Percentiles rank a stretch among this genome's conserved stretches.
These are phyloP conservation scores for Canariomyces notabilis DNA, from an alignment of 2,329 filamentous ascomycete genomes.

Conservation along the genomic window DNA sequence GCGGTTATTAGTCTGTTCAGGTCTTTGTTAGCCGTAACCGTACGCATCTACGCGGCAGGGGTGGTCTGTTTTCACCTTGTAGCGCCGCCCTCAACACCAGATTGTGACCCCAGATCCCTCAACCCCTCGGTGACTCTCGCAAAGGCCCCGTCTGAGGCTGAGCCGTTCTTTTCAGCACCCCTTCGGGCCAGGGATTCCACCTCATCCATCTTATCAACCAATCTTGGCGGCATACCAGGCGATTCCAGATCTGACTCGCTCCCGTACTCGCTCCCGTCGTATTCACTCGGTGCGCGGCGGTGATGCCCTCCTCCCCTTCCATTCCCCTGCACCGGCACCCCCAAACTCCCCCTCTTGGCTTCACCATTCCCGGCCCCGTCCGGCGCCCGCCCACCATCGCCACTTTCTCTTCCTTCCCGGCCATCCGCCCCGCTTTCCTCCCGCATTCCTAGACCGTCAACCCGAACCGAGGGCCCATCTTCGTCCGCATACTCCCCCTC, in stretches of 20 bases:
- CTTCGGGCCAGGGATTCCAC: slow-evolving; percentile 65
- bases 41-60: background rate
- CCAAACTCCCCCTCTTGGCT: slow-evolving; percentile 34
- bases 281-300: slow-evolving; percentile 51
- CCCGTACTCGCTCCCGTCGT: slow-evolving; percentile 71
- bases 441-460: too few species aligned
- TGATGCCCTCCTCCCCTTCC: slow-evolving; percentile 46
- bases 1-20: slow-evolving; percentile 66
- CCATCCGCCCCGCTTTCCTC: too few species aligned
- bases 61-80: slow-evolving; percentile 64
- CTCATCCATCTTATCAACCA: slow-evolving; percentile 66
- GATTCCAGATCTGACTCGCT: slow-evolving; percentile 66
- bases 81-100: slow-evolving; percentile 65
- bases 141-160: slow-evolving; percentile 61
- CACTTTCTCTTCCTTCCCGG: too few species aligned
- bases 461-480: too few species aligned
- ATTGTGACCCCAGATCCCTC: slow-evolving; percentile 67
- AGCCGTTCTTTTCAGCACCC: slow-evolving; percentile 61
- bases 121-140: slow-evolving; percentile 64
- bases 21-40: slow-evolving; percentile 1
- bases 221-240: slow-evolving; percentile 59
- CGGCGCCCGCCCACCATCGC: too few species aligned
- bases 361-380: slow-evolving; percentile 12
- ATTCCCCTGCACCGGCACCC: slow-evolving; percentile 40
- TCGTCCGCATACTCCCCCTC: slow-evolving; percentile 11